phyloP scores from a whole-genome alignment of 306 rosid species.

The Phaseolus lunatus region DNA sequence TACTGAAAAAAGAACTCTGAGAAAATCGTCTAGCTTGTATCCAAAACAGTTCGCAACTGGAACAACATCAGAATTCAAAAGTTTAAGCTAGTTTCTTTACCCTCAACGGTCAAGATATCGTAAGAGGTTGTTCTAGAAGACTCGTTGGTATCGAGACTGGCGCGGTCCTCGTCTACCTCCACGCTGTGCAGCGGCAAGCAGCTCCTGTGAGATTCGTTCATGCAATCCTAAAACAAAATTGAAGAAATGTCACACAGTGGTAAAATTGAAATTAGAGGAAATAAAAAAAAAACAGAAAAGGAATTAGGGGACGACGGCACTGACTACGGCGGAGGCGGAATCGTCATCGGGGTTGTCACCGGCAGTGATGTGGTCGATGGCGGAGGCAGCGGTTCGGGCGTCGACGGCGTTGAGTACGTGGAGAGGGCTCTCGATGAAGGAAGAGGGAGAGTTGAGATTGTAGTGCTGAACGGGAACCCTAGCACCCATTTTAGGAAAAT shows the following conservation, averaged over 20 bases:
- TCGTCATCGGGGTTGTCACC: conserved; percentile 53
- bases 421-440: conserved; percentile 83
- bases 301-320: conserved; percentile 15
- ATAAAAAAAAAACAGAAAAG: neutral
- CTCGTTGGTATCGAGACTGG: conserved; percentile 73
- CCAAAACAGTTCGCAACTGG: neutral
- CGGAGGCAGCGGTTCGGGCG: conserved; percentile 55
- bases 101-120: conserved; percentile 66
- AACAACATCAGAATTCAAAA: neutral
- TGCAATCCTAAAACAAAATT: conserved; percentile 58
- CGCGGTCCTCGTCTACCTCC: conserved; percentile 82
- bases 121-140: conserved; percentile 66
- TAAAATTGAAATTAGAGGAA: neutral
- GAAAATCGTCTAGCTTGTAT: neutral
- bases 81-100: conserved; percentile 46
- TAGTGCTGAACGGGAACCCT: conserved; percentile 95
- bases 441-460: conserved; percentile 76
- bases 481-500: conserved; percentile 60
- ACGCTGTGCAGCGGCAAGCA: conserved; percentile 75
- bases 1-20: neutral
- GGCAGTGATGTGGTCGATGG: conserved; percentile 64
- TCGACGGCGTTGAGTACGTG: conserved; percentile 88
- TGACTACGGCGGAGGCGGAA: conserved; percentile 66
- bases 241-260: neutral
- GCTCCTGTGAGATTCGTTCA: conserved; percentile 70